These are phyloP conservation scores for Plantago coronopus DNA, from an alignment of 305 asterid genomes.

Conservation along the genomic window DNA sequence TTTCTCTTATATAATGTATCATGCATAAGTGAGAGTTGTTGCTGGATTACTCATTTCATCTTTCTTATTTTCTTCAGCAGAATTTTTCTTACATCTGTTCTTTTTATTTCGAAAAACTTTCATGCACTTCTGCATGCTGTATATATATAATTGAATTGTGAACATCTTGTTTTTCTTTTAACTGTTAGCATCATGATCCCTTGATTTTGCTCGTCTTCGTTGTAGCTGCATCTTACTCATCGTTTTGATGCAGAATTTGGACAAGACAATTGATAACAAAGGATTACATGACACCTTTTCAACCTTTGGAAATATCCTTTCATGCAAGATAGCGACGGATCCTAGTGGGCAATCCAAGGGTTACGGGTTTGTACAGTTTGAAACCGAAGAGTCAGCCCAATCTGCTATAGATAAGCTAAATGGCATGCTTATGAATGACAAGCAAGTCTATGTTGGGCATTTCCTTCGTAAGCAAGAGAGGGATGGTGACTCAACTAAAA, in stretches of 20 bases:
- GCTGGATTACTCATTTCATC: too few relatives aligned
- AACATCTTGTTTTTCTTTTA: not conserved
- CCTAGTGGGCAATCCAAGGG: slow-evolving; percentile 64
- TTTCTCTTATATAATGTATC: too few relatives aligned
- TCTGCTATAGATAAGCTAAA: slow-evolving; percentile 62
- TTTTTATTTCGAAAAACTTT: too few relatives aligned
- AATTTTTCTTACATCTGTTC: too few relatives aligned
- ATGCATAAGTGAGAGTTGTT: too few relatives aligned
- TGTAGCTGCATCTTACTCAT: not conserved
- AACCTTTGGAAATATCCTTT: slow-evolving; percentile 66
- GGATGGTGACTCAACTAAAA: slow-evolving; percentile 33
- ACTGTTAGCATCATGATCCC: not conserved
- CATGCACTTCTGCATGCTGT: too few relatives aligned
- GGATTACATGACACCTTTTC: slow-evolving; percentile 70
- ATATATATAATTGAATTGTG: too few relatives aligned
- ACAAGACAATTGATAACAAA: slow-evolving; percentile 65
- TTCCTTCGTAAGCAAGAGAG: slow-evolving; percentile 77
- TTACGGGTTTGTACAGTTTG: slow-evolving; percentile 79
- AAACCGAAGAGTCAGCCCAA: slow-evolving; percentile 61
- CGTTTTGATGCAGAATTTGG: slow-evolving; percentile 50
- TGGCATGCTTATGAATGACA: slow-evolving; percentile 73
- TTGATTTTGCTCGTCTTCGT: too few relatives aligned
- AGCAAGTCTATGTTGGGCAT: slow-evolving; percentile 70
- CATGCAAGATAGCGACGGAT: slow-evolving; percentile 78
- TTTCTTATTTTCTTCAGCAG: too few relatives aligned